Evolutionary conservation across 2,329 filamentous ascomycete genomes (phyloP).

Genomic region (Phialocephala subalpina): DNA sequence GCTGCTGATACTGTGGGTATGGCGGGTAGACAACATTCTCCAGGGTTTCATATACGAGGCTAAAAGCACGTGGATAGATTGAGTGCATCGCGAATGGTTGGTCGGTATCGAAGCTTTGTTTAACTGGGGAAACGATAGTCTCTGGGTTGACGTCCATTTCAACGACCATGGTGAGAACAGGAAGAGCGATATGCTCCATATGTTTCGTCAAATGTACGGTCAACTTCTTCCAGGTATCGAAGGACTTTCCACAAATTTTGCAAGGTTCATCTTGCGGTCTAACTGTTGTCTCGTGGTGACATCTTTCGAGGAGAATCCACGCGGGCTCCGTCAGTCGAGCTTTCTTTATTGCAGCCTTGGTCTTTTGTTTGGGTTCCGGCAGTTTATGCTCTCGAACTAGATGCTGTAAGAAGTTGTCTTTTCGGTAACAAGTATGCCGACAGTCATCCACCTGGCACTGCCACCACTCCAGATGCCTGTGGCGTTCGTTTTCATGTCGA

Average conservation of each 20-base stretch:
- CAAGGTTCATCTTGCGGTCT: conserved; percentile 80
- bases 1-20: too few species aligned
- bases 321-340: conserved; percentile 67
- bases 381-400: conserved; percentile 91
- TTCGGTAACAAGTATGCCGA: conserved; percentile 81
- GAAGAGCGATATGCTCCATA: conserved; percentile 91
- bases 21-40: too few species aligned
- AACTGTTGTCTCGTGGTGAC: conserved; percentile 72
- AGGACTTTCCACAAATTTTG: conserved; percentile 84
- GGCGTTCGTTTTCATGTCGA: conserved; percentile 89
- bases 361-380: conserved; percentile 81
- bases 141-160: conserved; percentile 62
- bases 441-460: conserved; percentile 84
- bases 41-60: too few species aligned
- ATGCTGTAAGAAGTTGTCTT: conserved; percentile 93
- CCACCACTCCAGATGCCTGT: conserved; percentile 92
- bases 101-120: conserved; percentile 42
- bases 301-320: conserved; percentile 80
- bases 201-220: conserved; percentile 94
- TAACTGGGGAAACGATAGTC: conserved; percentile 73
- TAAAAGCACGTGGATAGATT: too few species aligned
- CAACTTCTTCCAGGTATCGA: conserved; percentile 89
- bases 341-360: conserved; percentile 71
- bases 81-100: too few species aligned
- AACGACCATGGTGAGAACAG: conserved; percentile 71